These are phyloP conservation scores for Tuber umbilicatum DNA, from an alignment of 495 filamentous ascomycete species.

Conservation along the genomic window DNA sequence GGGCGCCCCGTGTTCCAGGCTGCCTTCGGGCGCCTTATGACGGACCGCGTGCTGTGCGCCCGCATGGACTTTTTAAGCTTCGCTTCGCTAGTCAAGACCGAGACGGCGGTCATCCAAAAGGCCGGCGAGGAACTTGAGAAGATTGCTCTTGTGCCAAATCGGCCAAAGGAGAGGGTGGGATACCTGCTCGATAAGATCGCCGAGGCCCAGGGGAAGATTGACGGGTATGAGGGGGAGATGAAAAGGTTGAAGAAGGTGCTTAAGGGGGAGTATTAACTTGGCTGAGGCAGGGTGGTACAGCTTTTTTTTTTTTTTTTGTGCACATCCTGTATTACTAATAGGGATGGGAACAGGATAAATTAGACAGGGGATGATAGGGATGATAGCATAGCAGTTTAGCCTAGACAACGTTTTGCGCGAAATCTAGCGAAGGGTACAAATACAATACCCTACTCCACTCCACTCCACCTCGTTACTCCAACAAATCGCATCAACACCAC, in stretches of 20 bases:
- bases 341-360: neutral
- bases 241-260: constrained; percentile 57
- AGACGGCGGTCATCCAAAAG: constrained; percentile 69
- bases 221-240: constrained; percentile 67
- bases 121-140: constrained; percentile 69
- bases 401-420: neutral
- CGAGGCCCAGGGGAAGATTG: constrained; percentile 66
- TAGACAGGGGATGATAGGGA: too few relatives aligned
- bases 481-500: neutral
- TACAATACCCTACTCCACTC: neutral
- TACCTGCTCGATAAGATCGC: constrained; percentile 70
- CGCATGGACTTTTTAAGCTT: constrained; percentile 69
- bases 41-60: constrained; percentile 64
- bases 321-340: neutral
- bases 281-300: neutral
- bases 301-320: neutral
- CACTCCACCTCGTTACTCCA: neutral
- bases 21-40: constrained; percentile 64
- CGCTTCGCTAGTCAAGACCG: constrained; percentile 59
- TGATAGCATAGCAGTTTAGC: neutral
- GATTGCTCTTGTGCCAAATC: constrained; percentile 60
- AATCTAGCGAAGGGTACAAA: neutral
- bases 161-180: constrained; percentile 55
- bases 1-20: constrained; percentile 83
- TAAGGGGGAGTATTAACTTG: constrained; percentile 27